Evolutionary conservation across 2,329 filamentous ascomycete species (phyloP).

Genomic region (Emydomyces testavorans): DNA sequence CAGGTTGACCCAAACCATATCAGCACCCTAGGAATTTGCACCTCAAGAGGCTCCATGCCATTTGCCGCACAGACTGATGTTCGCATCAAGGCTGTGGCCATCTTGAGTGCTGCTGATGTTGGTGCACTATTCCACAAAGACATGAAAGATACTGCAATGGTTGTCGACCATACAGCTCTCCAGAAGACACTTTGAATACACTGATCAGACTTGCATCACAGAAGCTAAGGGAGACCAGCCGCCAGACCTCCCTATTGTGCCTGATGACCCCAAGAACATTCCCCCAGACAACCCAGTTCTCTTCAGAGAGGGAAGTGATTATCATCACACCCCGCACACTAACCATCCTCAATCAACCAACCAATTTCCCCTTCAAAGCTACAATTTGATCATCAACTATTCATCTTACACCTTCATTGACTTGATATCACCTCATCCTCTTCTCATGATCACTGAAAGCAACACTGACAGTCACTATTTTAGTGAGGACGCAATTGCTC

Average conservation of each 20-base stretch:
- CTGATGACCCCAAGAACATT: not conserved
- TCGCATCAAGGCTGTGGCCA: constrained; percentile 33
- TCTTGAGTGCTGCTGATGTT: constrained; percentile 24
- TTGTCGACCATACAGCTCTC: not conserved
- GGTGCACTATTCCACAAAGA: constrained; percentile 17
- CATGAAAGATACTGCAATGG: not conserved
- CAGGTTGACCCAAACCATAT: constrained; percentile 28
- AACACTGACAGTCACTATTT: constrained; percentile 5
- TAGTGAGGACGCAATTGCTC: constrained; percentile 7
- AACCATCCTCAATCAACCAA: constrained; percentile 18
- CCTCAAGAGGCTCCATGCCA: constrained; percentile 27
- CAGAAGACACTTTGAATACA: not conserved
- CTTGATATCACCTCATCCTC: constrained; percentile 19
- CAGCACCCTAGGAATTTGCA: constrained; percentile 33
- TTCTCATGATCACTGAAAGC: constrained; percentile 16
- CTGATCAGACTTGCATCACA: not conserved
- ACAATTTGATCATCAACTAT: constrained; percentile 20
- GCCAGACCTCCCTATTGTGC: not conserved
- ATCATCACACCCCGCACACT: constrained; percentile 21
- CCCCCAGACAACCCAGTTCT: not conserved
- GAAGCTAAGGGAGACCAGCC: not conserved
- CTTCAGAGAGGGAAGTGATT: constrained; percentile 11
- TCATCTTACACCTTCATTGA: constrained; percentile 20
- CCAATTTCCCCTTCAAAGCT: constrained; percentile 17
- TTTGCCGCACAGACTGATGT: constrained; percentile 29